These are phyloP conservation scores for Neonectria punicea DNA, from an alignment of 2,329 filamentous ascomycete species.

Conservation along the genomic window DNA sequence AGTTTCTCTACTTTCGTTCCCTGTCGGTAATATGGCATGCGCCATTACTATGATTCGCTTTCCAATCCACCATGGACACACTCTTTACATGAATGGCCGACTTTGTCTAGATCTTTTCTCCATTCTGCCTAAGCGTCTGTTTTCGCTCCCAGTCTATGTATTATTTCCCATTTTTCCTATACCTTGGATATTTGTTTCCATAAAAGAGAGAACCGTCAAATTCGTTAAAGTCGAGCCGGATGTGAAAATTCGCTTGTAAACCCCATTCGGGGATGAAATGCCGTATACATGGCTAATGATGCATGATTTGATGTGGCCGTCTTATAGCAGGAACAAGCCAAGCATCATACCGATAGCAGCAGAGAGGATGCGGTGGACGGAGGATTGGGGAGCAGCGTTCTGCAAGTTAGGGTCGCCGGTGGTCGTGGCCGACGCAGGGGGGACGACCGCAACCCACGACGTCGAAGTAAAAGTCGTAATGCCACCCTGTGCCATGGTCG, in stretches of 20 bases:
- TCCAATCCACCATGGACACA: slow-evolving; percentile 17
- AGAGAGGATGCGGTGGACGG: slow-evolving; percentile 37
- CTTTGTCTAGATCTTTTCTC: slow-evolving; percentile 30
- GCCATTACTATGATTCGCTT: slow-evolving; percentile 34
- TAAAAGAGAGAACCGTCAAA: slow-evolving; percentile 40
- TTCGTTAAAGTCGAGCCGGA: slow-evolving; percentile 35
- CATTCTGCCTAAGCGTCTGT: slow-evolving; percentile 35
- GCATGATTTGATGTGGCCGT: background rate
- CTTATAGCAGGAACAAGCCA: slow-evolving; percentile 44
- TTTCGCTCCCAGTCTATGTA: slow-evolving; percentile 38
- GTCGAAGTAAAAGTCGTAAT: slow-evolving; percentile 60
- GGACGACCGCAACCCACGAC: slow-evolving; percentile 58
- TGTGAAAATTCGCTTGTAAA: slow-evolving; percentile 17
- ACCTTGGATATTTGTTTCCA: slow-evolving; percentile 6
- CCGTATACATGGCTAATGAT: background rate
- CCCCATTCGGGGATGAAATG: background rate
- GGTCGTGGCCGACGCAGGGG: slow-evolving; percentile 45
- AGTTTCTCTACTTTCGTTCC: slow-evolving; percentile 34
- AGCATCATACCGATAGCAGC: slow-evolving; percentile 44
- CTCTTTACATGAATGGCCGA: slow-evolving; percentile 19
- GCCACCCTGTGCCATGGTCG: slow-evolving; percentile 56
- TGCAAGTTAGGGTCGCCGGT: slow-evolving; percentile 50
- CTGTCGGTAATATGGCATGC: slow-evolving; percentile 31
- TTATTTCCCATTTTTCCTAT: slow-evolving; percentile 16
- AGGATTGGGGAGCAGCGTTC: slow-evolving; percentile 46